These are phyloP conservation scores for Betula pendula DNA, from an alignment of 306 rosid species.

Conservation along the genomic window DNA sequence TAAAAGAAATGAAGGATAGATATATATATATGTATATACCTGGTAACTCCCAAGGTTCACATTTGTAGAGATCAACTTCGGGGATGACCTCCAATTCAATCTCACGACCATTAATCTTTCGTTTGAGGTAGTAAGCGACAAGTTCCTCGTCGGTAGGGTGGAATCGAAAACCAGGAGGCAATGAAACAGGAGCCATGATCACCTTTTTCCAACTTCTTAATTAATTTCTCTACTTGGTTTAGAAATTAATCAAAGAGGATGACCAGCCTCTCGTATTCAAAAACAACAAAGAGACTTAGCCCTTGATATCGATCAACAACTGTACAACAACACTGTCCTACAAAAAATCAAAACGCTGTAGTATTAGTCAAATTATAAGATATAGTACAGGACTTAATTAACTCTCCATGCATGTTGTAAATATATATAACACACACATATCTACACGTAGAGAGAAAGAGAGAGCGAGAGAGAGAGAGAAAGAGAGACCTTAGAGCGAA, in stretches of 20 bases:
- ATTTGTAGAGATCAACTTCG: slow-evolving; percentile 97
- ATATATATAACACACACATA: background rate
- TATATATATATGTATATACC: slow-evolving; percentile 43
- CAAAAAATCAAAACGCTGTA: background rate
- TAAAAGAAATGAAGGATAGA: background rate
- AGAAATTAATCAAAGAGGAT: slow-evolving; percentile 11
- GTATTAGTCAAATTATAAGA: background rate
- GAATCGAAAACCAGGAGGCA: slow-evolving; percentile 94
- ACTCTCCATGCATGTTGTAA: background rate
- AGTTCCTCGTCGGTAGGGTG: slow-evolving; percentile 96
- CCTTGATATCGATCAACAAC: slow-evolving; percentile 16
- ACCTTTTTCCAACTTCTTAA: slow-evolving; percentile 36
- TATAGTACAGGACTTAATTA: background rate
- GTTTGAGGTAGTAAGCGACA: slow-evolving; percentile 83
- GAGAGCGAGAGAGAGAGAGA: slow-evolving; percentile 29
- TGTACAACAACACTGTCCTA: slow-evolving; percentile 15
- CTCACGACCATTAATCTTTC: slow-evolving; percentile 82
- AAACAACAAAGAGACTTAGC: slow-evolving; percentile 24
- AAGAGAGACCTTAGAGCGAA: slow-evolving; percentile 33
- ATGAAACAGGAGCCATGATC: slow-evolving; percentile 80
- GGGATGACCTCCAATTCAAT: slow-evolving; percentile 88
- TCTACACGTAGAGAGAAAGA: slow-evolving; percentile 11
- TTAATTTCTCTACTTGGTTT: slow-evolving; percentile 23
- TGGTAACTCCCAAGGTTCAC: slow-evolving; percentile 97
- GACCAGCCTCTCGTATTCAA: slow-evolving; percentile 6